Evolutionary conservation across 1,139 yeast genomes (phyloP).

Genomic region (Yamadazyma atlantica): DNA sequence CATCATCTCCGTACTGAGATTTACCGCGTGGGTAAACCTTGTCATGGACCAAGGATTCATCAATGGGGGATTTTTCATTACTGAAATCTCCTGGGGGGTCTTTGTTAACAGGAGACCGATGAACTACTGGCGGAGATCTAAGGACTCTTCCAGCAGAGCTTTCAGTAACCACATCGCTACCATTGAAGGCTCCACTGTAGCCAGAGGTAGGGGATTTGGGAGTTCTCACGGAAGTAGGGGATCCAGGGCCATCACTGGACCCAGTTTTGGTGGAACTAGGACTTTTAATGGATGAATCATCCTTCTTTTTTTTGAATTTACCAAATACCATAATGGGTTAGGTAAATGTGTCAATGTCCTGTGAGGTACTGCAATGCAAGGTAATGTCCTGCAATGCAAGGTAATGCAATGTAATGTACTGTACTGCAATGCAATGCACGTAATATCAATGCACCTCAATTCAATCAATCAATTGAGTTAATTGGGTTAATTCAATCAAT

Average conservation of each 20-base stretch:
- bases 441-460: too few relatives aligned
- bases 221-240: neutral
- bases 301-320: neutral
- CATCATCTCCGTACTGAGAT: constrained; percentile 31
- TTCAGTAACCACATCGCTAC: constrained; percentile 10
- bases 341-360: too few relatives aligned
- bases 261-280: neutral
- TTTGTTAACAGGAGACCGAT: constrained; percentile 28
- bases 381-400: too few relatives aligned
- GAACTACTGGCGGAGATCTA: constrained; percentile 30
- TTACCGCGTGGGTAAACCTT: constrained; percentile 17
- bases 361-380: too few relatives aligned
- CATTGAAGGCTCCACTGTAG: neutral
- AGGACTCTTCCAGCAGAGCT: constrained; percentile 33
- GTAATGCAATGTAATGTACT: too few relatives aligned
- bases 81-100: constrained; percentile 34
- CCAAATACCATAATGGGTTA: neutral
- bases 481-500: too few relatives aligned
- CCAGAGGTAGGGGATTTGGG: neutral
- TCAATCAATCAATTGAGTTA: too few relatives aligned
- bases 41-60: constrained; percentile 19
- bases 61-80: constrained; percentile 31
- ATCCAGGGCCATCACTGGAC: neutral
- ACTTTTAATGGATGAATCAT: neutral
- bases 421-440: too few relatives aligned